These are phyloP conservation scores for Beauveria sp. DNA, from an alignment of 2,329 filamentous ascomycete species.

Conservation along the genomic window DNA sequence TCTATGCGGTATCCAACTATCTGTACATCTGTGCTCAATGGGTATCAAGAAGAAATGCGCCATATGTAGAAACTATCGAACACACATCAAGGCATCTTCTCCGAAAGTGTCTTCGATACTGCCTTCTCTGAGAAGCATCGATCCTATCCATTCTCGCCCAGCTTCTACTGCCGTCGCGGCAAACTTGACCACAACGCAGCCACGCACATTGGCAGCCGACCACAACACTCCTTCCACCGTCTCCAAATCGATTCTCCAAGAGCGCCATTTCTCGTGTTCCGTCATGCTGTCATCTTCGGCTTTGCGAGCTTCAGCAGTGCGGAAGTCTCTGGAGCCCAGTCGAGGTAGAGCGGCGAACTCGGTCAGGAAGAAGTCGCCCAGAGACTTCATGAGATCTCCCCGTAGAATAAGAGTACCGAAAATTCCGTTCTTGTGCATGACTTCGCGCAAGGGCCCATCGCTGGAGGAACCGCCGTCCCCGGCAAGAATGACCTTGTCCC, in stretches of 20 bases:
- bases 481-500: conserved; percentile 75
- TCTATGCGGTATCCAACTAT: neutral
- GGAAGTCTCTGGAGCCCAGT: conserved; percentile 76
- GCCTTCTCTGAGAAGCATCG: conserved; percentile 67
- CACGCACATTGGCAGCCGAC: conserved; percentile 73
- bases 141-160: conserved; percentile 69
- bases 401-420: conserved; percentile 81
- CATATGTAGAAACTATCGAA: conserved; percentile 38
- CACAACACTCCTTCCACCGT: conserved; percentile 58
- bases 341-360: conserved; percentile 75
- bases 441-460: conserved; percentile 40
- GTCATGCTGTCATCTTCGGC: conserved; percentile 29
- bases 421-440: conserved; percentile 69
- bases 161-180: conserved; percentile 75
- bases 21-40: neutral
- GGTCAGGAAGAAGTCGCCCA: conserved; percentile 67
- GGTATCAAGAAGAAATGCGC: conserved; percentile 1
- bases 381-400: conserved; percentile 57
- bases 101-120: conserved; percentile 67
- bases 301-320: conserved; percentile 42
- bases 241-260: conserved; percentile 50
- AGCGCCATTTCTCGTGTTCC: conserved; percentile 45
- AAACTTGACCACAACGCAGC: conserved; percentile 88
- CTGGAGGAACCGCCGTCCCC: conserved; percentile 36
- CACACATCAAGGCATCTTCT: conserved; percentile 70